Percentiles rank a stretch among this genome's conserved stretches.
These are phyloP conservation scores for Penicillium argentinense DNA, from an alignment of 495 filamentous ascomycete genomes.

Conservation along the genomic window DNA sequence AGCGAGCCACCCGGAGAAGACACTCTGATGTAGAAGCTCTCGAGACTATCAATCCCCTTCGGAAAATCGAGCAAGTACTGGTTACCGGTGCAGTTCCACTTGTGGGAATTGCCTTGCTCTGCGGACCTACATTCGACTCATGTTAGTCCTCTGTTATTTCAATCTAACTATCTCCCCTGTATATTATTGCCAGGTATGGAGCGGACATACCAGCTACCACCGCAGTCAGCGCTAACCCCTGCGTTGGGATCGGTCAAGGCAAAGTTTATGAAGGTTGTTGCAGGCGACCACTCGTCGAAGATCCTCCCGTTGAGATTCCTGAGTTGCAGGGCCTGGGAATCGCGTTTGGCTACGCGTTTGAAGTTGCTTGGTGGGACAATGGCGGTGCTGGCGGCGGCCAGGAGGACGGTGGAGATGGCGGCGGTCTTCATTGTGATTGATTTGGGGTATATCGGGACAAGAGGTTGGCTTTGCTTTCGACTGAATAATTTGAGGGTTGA, in stretches of 20 bases:
- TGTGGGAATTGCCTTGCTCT: conserved; percentile 7
- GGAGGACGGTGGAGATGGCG: conserved; percentile 9
- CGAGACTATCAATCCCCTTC: conserved; percentile 18
- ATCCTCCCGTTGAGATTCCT: conserved; percentile 6
- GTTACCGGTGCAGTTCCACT: conserved; percentile 15
- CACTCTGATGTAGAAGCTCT: conserved; percentile 14
- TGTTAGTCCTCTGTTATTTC: too few relatives aligned
- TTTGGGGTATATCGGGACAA: background rate
- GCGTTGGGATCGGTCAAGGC: conserved; percentile 22
- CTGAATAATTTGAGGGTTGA: too few relatives aligned
- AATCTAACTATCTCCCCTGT: too few relatives aligned
- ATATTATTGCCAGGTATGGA: background rate
- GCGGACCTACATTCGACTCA: conserved; percentile 7
- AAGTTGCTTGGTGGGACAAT: conserved; percentile 9
- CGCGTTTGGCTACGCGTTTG: conserved; percentile 4
- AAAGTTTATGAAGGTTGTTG: conserved; percentile 6
- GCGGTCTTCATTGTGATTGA: conserved; percentile 15
- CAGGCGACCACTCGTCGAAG: conserved; percentile 7
- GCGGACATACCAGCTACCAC: conserved; percentile 15
- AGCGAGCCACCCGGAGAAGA: conserved; percentile 8
- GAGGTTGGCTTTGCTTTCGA: too few relatives aligned
- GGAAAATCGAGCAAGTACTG: conserved; percentile 18
- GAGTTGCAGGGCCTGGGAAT: conserved; percentile 9
- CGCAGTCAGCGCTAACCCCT: conserved; percentile 7
- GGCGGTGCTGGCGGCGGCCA: conserved; percentile 10